phyloP scores from a whole-genome alignment of 2,329 filamentous ascomycete genomes.

The Pseudogymnoascus sp. region DNA sequence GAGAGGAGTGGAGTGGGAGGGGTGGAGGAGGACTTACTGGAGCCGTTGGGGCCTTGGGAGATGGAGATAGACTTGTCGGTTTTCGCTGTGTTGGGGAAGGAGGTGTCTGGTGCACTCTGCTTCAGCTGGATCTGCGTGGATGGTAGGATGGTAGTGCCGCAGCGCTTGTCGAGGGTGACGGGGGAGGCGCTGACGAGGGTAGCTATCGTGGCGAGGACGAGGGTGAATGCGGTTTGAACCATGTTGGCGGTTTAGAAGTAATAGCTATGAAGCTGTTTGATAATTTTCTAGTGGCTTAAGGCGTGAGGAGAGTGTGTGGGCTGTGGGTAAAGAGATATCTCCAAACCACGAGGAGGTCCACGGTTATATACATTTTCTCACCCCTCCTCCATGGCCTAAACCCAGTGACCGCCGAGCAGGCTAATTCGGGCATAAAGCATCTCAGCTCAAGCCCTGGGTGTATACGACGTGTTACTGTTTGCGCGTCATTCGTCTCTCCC shows the following conservation, averaged over 20 bases:
- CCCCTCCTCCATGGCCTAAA: background rate
- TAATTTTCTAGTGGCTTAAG: background rate
- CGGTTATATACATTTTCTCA: background rate
- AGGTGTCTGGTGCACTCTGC: background rate
- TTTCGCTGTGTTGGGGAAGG: background rate
- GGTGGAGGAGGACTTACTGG: background rate
- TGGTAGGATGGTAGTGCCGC: background rate
- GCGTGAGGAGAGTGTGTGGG: background rate
- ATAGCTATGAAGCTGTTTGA: background rate
- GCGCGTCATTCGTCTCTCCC: background rate
- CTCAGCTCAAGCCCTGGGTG: background rate
- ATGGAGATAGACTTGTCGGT: background rate
- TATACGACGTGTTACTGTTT: background rate
- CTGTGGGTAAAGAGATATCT: background rate
- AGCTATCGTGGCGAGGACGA: background rate
- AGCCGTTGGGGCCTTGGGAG: background rate
- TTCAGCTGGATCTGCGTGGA: background rate
- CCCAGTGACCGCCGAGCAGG: background rate
- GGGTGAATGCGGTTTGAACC: background rate
- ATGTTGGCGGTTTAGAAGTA: background rate
- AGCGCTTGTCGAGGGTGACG: background rate
- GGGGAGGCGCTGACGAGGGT: background rate
- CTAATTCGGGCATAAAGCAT: background rate
- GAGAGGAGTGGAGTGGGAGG: background rate
- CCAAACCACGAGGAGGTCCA: background rate